Conservation (phyloP, 2,329 filamentous ascomycete genomes). For the Gnomoniopsis smithogilvyi region DNA sequence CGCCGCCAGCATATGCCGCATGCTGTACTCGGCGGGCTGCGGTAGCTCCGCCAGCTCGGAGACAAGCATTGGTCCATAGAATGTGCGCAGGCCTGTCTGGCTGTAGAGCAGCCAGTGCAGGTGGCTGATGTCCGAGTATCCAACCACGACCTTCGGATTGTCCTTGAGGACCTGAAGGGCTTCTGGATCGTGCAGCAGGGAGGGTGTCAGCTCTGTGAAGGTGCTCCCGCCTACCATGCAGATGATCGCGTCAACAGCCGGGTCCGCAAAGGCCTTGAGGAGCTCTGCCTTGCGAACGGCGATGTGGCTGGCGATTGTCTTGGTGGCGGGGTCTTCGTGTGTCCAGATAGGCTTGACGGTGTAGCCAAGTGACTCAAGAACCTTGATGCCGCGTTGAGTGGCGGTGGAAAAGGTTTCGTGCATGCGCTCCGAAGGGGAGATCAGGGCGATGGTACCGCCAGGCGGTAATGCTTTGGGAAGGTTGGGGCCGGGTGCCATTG, state of each 20-base stretch:
- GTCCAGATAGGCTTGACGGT: slow-evolving; percentile 31
- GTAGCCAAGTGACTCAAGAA: slow-evolving; percentile 32
- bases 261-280: slow-evolving; percentile 34
- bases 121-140: slow-evolving; percentile 39
- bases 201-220: slow-evolving; percentile 37
- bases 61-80: slow-evolving; percentile 39
- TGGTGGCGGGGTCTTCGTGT: slow-evolving; percentile 19
- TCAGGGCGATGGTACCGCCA: slow-evolving; percentile 36
- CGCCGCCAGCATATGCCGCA: slow-evolving; percentile 28
- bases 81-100: slow-evolving; percentile 36
- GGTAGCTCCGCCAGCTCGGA: slow-evolving; percentile 34
- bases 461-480: slow-evolving; percentile 24
- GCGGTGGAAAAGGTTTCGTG: slow-evolving; percentile 28
- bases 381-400: slow-evolving; percentile 27
- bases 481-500: not conserved
- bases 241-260: slow-evolving; percentile 32
- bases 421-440: slow-evolving; percentile 37
- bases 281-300: slow-evolving; percentile 35
- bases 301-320: slow-evolving; percentile 30
- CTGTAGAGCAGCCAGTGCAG: slow-evolving; percentile 40
- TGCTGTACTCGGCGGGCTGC: not conserved
- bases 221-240: slow-evolving; percentile 37
- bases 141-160: slow-evolving; percentile 39
- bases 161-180: slow-evolving; percentile 30
- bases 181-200: slow-evolving; percentile 32